Conservation (phyloP, 305 asterid species). For the Solanum hybrid region DNA sequence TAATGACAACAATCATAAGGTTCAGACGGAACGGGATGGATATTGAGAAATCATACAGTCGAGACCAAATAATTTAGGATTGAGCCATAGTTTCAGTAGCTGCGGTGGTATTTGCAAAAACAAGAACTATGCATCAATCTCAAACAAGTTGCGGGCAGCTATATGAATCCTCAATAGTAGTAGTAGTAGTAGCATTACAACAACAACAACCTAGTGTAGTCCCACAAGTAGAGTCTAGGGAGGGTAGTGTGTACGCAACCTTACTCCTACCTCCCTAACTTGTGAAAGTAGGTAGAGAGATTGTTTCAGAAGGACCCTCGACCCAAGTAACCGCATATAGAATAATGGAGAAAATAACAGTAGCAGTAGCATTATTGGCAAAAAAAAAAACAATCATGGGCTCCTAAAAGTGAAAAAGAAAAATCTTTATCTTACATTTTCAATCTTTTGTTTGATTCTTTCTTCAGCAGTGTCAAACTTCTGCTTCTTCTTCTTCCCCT, state of each 20-base stretch:
- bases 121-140: neutral
- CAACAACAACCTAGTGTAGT: neutral
- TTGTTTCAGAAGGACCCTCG: neutral
- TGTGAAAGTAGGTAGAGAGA: neutral
- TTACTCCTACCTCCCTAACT: neutral
- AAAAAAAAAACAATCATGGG: neutral
- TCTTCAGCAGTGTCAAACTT: constrained; percentile 74
- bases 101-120: neutral
- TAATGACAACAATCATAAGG: neutral
- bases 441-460: constrained; percentile 65
- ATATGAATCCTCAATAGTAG: neutral
- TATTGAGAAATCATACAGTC: neutral
- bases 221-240: neutral
- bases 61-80: neutral
- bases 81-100: neutral
- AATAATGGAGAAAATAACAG: neutral
- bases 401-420: neutral
- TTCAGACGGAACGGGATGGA: neutral
- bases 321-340: neutral
- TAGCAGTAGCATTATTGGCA: neutral
- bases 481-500: constrained; percentile 49
- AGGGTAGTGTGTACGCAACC: neutral
- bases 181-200: neutral
- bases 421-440: constrained; percentile 28
- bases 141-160: neutral